These are phyloP conservation scores for Backusella psychrophila DNA, from an alignment of 192 early-diverging fungal species.

Conservation along the genomic window DNA sequence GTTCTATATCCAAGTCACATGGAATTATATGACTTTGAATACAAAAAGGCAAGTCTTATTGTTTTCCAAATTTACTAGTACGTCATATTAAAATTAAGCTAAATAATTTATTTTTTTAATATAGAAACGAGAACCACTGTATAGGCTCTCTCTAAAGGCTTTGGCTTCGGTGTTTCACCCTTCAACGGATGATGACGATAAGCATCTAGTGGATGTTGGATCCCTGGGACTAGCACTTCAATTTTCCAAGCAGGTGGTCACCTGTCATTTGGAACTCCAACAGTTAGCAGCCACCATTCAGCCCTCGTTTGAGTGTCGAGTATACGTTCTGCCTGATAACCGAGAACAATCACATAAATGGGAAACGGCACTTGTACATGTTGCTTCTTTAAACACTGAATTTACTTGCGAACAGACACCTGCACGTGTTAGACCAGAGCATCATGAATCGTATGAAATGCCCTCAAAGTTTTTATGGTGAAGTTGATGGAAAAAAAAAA, in stretches of 20 bases:
- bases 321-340: slow-evolving; percentile 34
- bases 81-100: neutral
- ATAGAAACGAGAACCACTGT: neutral
- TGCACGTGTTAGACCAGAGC: neutral
- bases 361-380: slow-evolving; percentile 27
- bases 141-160: slow-evolving; percentile 14
- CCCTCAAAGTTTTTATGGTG: slow-evolving; percentile 2
- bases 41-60: slow-evolving; percentile 25
- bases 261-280: neutral
- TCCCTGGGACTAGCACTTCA: slow-evolving; percentile 27
- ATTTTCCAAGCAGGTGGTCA: slow-evolving; percentile 16
- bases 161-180: slow-evolving; percentile 26
- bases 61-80: slow-evolving; percentile 4
- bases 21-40: slow-evolving; percentile 38
- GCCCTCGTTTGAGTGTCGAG: slow-evolving; percentile 13
- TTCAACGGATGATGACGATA: slow-evolving; percentile 22
- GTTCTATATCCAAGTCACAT: slow-evolving; percentile 21
- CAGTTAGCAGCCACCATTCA: neutral
- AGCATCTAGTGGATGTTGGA: slow-evolving; percentile 31
- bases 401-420: slow-evolving; percentile 5
- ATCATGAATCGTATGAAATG: neutral
- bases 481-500: neutral
- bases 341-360: slow-evolving; percentile 12
- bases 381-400: slow-evolving; percentile 7
- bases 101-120: neutral